These are phyloP conservation scores for Asterophora parasitica DNA, from an alignment of 768 basidiomycete genomes.

Conservation along the genomic window DNA sequence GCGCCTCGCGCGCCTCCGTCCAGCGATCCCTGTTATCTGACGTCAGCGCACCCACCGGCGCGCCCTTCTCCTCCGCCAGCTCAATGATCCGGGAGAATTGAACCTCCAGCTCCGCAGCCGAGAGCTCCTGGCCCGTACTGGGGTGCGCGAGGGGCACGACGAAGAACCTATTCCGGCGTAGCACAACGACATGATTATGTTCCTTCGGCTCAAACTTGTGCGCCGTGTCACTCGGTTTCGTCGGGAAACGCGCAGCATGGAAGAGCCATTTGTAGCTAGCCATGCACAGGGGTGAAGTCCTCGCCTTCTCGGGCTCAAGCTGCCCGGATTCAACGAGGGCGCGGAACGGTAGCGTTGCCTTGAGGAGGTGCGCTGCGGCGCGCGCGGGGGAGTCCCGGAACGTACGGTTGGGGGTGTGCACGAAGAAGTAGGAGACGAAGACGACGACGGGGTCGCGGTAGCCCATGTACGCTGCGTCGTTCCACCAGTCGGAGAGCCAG, in stretches of 20 bases:
- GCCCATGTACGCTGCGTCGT: slow-evolving; percentile 84
- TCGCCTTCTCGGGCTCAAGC: slow-evolving; percentile 85
- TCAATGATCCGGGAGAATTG: slow-evolving; percentile 65
- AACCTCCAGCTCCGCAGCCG: slow-evolving; percentile 78
- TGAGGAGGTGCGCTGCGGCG: slow-evolving; percentile 79
- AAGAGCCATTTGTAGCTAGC: slow-evolving; percentile 96
- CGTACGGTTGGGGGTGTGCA: slow-evolving; percentile 67
- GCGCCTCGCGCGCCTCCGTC: slow-evolving; percentile 65
- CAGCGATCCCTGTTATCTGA: slow-evolving; percentile 87
- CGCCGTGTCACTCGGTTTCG: slow-evolving; percentile 78
- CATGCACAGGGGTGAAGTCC: slow-evolving; percentile 81
- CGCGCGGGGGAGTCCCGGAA: slow-evolving; percentile 48
- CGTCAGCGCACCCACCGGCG: slow-evolving; percentile 78
- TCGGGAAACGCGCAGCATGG: slow-evolving; percentile 88
- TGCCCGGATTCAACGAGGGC: slow-evolving; percentile 72
- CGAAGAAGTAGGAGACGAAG: slow-evolving; percentile 92
- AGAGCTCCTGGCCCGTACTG: slow-evolving; percentile 61
- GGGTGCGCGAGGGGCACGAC: slow-evolving; percentile 64
- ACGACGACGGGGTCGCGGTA: slow-evolving; percentile 90
- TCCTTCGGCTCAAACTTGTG: slow-evolving; percentile 67
- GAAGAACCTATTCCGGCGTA: slow-evolving; percentile 91
- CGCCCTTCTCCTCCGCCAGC: slow-evolving; percentile 43
- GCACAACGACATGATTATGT: slow-evolving; percentile 86
- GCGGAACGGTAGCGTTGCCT: slow-evolving; percentile 83
- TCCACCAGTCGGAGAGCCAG: slow-evolving; percentile 99